Conservation (phyloP, 139 green algal genomes). For the Nannochloris sp. region DNA sequence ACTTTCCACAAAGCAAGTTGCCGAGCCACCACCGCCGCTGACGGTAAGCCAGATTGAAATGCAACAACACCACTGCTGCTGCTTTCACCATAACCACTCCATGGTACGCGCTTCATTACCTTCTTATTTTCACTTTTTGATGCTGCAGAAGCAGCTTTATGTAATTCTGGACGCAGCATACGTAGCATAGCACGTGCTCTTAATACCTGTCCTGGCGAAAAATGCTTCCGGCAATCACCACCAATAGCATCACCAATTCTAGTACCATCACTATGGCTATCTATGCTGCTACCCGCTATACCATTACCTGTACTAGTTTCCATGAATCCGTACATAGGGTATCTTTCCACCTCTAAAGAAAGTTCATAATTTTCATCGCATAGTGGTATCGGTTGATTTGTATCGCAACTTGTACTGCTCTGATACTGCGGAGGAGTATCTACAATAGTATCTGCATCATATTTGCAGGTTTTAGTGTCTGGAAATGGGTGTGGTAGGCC, state of each 20-base stretch:
- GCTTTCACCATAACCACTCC: too few species aligned
- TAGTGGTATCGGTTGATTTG: conserved; percentile 6
- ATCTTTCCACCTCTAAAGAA: too few species aligned
- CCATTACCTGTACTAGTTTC: too few species aligned
- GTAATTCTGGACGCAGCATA: conserved; percentile 9
- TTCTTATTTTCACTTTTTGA: too few species aligned
- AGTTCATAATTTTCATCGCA: not conserved
- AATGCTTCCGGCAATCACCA: conserved; percentile 14
- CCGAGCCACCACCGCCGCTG: not conserved
- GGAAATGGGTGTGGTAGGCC: conserved; percentile 29
- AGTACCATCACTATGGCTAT: too few species aligned
- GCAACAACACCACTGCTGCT: too few species aligned
- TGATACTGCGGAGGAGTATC: conserved; percentile 18
- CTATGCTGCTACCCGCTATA: too few species aligned
- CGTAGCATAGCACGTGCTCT: conserved; percentile 21
- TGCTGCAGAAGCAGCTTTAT: not conserved
- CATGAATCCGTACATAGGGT: conserved; percentile 5
- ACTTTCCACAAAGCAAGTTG: not conserved
- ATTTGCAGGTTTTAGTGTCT: conserved; percentile 8
- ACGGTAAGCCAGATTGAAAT: conserved; percentile 14
- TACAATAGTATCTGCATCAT: conserved; percentile 12
- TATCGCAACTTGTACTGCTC: conserved; percentile 6
- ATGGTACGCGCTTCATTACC: not conserved
- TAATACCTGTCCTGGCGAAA: conserved; percentile 10
- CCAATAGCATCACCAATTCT: too few species aligned